These are phyloP conservation scores for Colletotrichum australisinense DNA, from an alignment of 2,329 filamentous ascomycete genomes.

Conservation along the genomic window DNA sequence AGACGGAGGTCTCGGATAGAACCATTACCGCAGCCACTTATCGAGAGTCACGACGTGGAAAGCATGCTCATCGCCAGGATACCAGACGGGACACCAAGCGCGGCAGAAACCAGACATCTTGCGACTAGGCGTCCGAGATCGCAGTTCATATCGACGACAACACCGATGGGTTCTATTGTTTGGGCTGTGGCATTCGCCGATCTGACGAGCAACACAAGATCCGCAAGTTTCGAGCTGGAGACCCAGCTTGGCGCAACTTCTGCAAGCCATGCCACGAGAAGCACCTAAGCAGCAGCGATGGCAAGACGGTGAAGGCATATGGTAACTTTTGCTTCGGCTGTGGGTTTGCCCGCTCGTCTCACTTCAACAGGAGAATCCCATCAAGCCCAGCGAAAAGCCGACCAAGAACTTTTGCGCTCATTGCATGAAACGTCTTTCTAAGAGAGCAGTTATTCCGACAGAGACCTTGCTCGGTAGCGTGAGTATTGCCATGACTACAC, in stretches of 20 bases:
- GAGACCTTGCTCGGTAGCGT: constrained; percentile 29
- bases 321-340: constrained; percentile 48
- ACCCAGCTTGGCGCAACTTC: constrained; percentile 35
- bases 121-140: constrained; percentile 21
- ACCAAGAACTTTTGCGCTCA: constrained; percentile 49
- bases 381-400: constrained; percentile 37
- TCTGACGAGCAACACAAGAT: constrained; percentile 29
- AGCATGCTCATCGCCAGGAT: background rate
- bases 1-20: background rate
- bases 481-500: background rate
- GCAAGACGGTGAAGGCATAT: constrained; percentile 1
- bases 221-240: constrained; percentile 18
- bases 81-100: background rate
- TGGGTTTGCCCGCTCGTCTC: constrained; percentile 47
- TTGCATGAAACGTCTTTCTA: constrained; percentile 43
- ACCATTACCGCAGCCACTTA: background rate
- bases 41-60: background rate
- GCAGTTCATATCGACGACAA: constrained; percentile 30
- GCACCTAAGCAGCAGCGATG: constrained; percentile 9
- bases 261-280: constrained; percentile 31
- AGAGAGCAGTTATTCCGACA: constrained; percentile 4
- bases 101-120: background rate
- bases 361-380: constrained; percentile 50
- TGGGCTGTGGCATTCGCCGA: constrained; percentile 34
- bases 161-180: constrained; percentile 35